phyloP scores from a whole-genome alignment of 225 moss, liverwort and hornwort genomes.

The Thuidium tamariscinum region DNA sequence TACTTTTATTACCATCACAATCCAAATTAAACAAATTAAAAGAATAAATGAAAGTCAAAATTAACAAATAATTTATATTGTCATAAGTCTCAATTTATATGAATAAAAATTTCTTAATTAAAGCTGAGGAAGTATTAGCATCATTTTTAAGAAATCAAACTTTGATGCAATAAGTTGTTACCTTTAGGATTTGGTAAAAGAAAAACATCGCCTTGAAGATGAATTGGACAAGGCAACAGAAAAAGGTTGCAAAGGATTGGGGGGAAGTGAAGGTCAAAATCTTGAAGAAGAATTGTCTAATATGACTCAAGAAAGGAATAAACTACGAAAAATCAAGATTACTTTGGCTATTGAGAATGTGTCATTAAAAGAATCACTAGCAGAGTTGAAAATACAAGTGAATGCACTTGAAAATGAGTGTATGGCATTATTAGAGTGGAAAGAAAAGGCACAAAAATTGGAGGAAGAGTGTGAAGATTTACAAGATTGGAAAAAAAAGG shows the following conservation, averaged over 20 bases:
- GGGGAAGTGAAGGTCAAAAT: neutral
- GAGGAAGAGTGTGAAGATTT: conserved; percentile 34
- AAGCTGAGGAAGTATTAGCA: neutral
- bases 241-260: neutral
- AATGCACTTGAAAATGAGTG: conserved; percentile 4
- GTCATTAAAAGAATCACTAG: conserved; percentile 21
- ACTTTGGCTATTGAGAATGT: conserved; percentile 38
- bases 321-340: conserved; percentile 36
- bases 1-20: no score
- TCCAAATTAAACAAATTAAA: neutral
- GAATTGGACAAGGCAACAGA: neutral
- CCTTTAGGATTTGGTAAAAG: conserved; percentile 7
- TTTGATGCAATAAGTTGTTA: neutral
- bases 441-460: neutral
- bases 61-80: neutral
- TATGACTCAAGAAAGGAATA: conserved; percentile 37
- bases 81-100: neutral
- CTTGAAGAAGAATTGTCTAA: conserved; percentile 9
- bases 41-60: neutral
- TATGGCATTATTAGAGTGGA: neutral
- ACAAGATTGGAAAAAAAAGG: conserved; percentile 18
- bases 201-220: conserved; percentile 1
- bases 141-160: neutral
- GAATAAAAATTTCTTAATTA: no score
- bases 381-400: neutral